Base-by-base conservation (phyloP, 2,329 filamentous ascomycete species). In the Neocatenulostroma microsporum region DNA sequence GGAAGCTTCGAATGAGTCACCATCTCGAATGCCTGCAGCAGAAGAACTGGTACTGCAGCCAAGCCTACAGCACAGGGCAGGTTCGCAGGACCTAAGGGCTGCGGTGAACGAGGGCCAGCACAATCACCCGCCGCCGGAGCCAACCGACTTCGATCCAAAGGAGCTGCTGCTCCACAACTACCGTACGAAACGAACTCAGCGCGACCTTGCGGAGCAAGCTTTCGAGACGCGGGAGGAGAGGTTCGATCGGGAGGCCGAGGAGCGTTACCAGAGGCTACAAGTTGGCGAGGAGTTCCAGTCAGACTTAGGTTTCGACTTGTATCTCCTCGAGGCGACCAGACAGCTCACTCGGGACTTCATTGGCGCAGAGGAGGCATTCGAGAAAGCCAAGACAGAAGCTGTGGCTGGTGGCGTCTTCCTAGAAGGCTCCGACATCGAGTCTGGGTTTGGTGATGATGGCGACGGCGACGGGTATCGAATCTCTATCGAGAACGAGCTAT, bases 401-500 rank as follows among this genome's bases (percentile, higher is more conserved):
- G 23, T 41, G 11, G 34, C 34, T 5, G 37, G 28, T 21, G 37
- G 32, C 4, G 23, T 40, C 6, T 33, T 40, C n/a, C 10, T 39
- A 3, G 26, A 27, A 9, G 37, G 23, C 3, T 40, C 37, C 13
- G 37, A 40, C 8, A 15, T 40, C 15, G 27, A 27, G 18, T 43
- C 40, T 12, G 40, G 40, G 27, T 43, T 43, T 19, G 30, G 40
- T 5, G 40, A 43, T 20, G 28, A 37, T 21, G 33, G 37, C 2
- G 25, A 37, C 7, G n/a, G n/a, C n/a, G 40, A 40, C 15, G 40
- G 40, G 4, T 43, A 43, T 26, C 13, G 24, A 8, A 14, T 26
- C 11, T 36, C 32, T 18, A 30, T n/a, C 13, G 40, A 40, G 13
- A 30, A 36, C 4, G 32, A 34, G 5, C 7, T 11, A 9, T 13